Percentiles rank a stretch among this genome's conserved stretches.
Evolutionary conservation across 192 early-diverging fungal species (phyloP).

Genomic region (Entomortierella beljakovae): DNA sequence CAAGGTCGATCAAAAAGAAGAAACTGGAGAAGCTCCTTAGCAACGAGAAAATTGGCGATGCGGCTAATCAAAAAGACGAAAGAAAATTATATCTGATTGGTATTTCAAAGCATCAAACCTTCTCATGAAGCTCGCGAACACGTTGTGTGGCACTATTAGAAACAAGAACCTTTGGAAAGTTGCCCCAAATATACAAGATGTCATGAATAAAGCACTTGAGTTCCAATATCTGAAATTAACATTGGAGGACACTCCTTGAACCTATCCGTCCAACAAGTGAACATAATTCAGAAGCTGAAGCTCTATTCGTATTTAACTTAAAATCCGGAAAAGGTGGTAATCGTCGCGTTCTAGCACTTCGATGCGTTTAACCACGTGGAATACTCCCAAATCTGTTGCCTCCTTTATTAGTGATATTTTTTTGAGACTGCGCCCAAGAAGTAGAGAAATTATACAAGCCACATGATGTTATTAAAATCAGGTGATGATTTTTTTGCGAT

Average conservation of each 20-base stretch:
- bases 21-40: not conserved
- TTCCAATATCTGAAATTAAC: no score
- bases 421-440: not conserved
- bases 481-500: not conserved
- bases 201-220: not conserved
- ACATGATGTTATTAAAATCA: not conserved
- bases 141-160: not conserved
- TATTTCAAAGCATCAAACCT: conserved; percentile 1
- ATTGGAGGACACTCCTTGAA: no score
- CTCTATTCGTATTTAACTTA: no score
- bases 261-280: no score
- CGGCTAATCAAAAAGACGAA: not conserved
- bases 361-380: no score
- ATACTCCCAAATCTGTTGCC: no score
- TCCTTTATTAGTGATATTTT: no score
- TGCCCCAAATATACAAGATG: not conserved
- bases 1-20: not conserved
- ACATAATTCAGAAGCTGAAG: no score
- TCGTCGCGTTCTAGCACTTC: no score
- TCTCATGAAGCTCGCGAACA: conserved; percentile 1
- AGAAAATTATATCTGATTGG: not conserved
- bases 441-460: not conserved
- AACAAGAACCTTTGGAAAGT: not conserved
- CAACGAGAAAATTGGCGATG: not conserved
- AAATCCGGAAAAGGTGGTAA: no score